A percentile compares a stretch with the other conserved stretches of the same genome.
Evolutionary conservation across 371 early-diverging fungal species (phyloP).

Genomic region (Mortierella sp.): DNA sequence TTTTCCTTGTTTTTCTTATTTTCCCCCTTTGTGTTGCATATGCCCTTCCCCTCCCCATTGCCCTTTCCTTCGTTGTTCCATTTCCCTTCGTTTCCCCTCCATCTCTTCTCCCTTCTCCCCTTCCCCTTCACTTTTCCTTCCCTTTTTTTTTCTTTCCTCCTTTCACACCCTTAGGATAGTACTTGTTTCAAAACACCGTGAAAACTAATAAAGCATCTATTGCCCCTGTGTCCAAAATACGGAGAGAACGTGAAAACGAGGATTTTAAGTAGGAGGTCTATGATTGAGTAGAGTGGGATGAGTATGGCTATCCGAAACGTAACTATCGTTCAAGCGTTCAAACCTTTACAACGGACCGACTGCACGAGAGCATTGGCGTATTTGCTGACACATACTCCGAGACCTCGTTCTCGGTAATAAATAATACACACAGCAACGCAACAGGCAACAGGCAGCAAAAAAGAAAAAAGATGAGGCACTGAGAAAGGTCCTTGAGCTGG

Average conservation of each 20-base stretch:
- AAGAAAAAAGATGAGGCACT: background rate
- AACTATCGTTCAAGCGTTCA: background rate
- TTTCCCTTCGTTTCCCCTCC: background rate
- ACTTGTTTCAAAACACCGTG: slow-evolving; percentile 2
- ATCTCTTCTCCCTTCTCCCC: background rate
- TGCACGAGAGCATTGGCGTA: background rate
- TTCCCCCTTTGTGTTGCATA: background rate
- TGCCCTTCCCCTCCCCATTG: background rate
- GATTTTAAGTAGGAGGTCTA: background rate
- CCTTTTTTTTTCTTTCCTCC: background rate
- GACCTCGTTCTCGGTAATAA: background rate
- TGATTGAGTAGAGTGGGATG: background rate
- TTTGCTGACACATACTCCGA: background rate
- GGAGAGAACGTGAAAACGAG: background rate
- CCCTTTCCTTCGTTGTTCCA: background rate
- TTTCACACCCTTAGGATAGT: background rate
- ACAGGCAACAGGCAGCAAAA: background rate
- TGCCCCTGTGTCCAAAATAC: background rate
- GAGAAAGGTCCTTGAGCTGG: too few relatives aligned
- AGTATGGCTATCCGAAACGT: background rate
- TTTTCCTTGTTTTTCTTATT: slow-evolving; percentile 4
- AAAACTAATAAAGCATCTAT: background rate
- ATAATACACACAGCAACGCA: background rate
- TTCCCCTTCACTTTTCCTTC: background rate
- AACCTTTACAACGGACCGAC: background rate